Evolutionary conservation across 768 basidiomycete species (phyloP).

Genomic region (Aureoboletus auriporus): DNA sequence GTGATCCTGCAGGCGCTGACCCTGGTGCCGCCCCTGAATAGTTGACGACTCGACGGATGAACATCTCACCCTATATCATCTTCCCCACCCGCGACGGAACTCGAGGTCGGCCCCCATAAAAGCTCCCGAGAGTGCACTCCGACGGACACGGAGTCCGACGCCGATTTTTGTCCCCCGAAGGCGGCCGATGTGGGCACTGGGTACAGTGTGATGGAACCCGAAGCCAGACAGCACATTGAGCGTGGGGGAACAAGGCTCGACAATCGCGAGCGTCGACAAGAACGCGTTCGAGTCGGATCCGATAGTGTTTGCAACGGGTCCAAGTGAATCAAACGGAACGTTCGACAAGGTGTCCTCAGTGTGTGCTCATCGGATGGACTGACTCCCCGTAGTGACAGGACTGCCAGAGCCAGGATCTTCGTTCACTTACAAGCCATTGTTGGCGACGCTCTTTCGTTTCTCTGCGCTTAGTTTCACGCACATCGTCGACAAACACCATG

Average conservation of each 20-base stretch:
- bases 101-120: slow-evolving; percentile 39
- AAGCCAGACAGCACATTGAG: slow-evolving; percentile 37
- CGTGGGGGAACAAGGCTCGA: slow-evolving; percentile 52
- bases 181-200: slow-evolving; percentile 81
- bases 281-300: slow-evolving; percentile 64
- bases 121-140: slow-evolving; percentile 51
- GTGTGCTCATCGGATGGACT: neutral
- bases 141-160: slow-evolving; percentile 67
- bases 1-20: no score
- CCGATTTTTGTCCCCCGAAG: slow-evolving; percentile 64
- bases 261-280: slow-evolving; percentile 51
- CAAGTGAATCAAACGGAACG: slow-evolving; percentile 35
- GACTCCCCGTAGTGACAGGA: slow-evolving; percentile 39
- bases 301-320: slow-evolving; percentile 69
- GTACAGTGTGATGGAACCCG: slow-evolving; percentile 58
- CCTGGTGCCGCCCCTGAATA: no score
- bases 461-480: slow-evolving; percentile 83
- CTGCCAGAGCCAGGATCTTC: slow-evolving; percentile 54
- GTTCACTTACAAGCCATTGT: slow-evolving; percentile 62
- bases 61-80: slow-evolving; percentile 64
- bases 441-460: slow-evolving; percentile 78
- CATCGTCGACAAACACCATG: slow-evolving; percentile 77
- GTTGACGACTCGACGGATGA: no score
- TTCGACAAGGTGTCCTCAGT: slow-evolving; percentile 42
- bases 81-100: slow-evolving; percentile 71